phyloP scores from a whole-genome alignment of 129 eudicot species.

The Escallonia herrerae region DNA sequence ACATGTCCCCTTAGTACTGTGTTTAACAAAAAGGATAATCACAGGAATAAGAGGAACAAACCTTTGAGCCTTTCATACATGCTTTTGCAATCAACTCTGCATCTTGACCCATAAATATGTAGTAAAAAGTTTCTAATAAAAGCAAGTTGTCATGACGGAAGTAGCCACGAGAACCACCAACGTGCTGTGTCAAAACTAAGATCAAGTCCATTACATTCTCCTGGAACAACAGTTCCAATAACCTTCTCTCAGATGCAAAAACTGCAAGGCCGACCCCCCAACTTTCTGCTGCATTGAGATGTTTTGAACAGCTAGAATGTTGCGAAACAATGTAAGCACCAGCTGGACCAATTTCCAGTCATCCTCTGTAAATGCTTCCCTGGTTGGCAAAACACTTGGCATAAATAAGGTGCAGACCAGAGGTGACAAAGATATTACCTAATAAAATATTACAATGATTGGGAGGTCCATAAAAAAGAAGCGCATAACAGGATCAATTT shows the following conservation, averaged over 20 bases:
- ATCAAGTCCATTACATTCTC: conserved; percentile 93
- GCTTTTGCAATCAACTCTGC: conserved; percentile 74
- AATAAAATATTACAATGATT: too few relatives aligned
- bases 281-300: conserved; percentile 66
- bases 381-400: conserved; percentile 19
- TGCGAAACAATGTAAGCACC: conserved; percentile 84
- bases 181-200: conserved; percentile 75
- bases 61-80: conserved; percentile 50
- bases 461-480: too few relatives aligned
- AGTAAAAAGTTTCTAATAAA: conserved; percentile 68
- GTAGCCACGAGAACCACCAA: conserved; percentile 58
- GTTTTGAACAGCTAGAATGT: conserved; percentile 78
- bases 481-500: too few relatives aligned
- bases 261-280: conserved; percentile 62
- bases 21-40: not conserved
- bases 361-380: conserved; percentile 83
- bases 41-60: conserved; percentile 13
- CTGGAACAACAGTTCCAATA: conserved; percentile 64
- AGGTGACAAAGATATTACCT: too few relatives aligned
- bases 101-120: conserved; percentile 68
- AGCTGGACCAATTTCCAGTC: conserved; percentile 96
- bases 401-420: too few relatives aligned
- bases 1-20: too few relatives aligned
- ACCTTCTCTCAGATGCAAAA: conserved; percentile 69
- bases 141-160: conserved; percentile 90